Base-by-base conservation (phyloP, 1,284 basidiomycete species). In the Papiliotrema flavescens region DNA sequence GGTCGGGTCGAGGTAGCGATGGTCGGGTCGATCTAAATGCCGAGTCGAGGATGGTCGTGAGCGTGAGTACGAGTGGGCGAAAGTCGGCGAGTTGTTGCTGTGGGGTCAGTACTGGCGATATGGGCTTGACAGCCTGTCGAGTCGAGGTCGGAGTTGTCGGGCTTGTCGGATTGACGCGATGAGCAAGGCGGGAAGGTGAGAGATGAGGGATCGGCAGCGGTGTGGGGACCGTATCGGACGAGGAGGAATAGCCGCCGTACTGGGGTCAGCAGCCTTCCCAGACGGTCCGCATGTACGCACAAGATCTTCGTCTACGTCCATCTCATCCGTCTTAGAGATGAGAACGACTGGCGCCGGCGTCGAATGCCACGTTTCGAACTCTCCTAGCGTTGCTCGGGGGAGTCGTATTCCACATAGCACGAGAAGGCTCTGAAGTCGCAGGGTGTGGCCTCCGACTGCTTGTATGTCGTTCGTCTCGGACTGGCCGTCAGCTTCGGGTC, bases 401-500 rank as follows among this genome's bases (percentile, higher is more conserved):
- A 24, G 13, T 11, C 20, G 19, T 15, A 28, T 13, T 11, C 13
- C 24, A 22, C 44, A 46, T 13, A 14, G 22, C 26, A 14, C 39
- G 24, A 50, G 9, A 11, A 50, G 20, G 19, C 11, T 15, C 15
- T 50, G 13, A 3, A 50, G 20, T 6, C 47, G 47, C 20, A 53
- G n/a, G n/a, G 13, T 19, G 5, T 6, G 37, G 15, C 44, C 23
- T 5, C 51, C 47, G 2, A 64, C 37, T 8, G 56, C 53, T 15
- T 44, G 47, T 7, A 65, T 41, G 34, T 60, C 57, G 28, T 65
- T 56, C 6, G 43, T 40, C 37, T 59, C 61, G 3, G 62, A 54
- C 62, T 64, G 32, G 13, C 49, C n/a, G n/a, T 37, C 32, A 45
- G 22, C 24, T 9, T 7, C 24, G 15, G 22, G 15, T 36, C 13